Base-by-base conservation (phyloP, 306 rosid species). In the Prunus salicina region DNA sequence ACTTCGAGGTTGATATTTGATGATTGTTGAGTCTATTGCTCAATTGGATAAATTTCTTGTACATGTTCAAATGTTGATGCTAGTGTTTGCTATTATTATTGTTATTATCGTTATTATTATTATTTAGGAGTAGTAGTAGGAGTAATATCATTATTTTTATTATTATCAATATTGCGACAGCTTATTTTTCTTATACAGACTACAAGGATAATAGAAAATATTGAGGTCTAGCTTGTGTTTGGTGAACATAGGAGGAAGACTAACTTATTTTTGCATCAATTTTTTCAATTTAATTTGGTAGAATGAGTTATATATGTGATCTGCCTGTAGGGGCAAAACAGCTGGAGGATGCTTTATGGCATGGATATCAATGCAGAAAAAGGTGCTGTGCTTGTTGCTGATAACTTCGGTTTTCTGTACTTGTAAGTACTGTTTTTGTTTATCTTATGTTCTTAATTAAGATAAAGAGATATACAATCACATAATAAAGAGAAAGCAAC, bases 301-400 rank as follows among this genome's bases (percentile, higher is more conserved):
- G 49, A 56, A 19, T n/a, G 18, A 47, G 2, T 28, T n/a, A 16
- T 79, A 64, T 78, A 34, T 73, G 43, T 41, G 25, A 77, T 47
- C 76, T 86, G 63, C 20, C 28, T 82, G 7, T 76, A 94, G 98
- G 96, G 97, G 70, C 92, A 86, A 67, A 79, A 69, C 74, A 86
- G 67, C 52, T 92, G 96, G 95, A 89, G 85, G 81, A 92, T 94
- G 97, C 91, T 92, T 49, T 92, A 92, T 84, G 98, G 98, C 81
- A 94, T 94, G 98, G 98, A 94, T 84, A 63, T 94, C 64, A 90
- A 92, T 89, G 78, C 74, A 34, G 97, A 94, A 76, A 94, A 80
- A 84, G 86, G 90, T 70, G 87, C 78, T 72, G 91, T 88, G 38
- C 89, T 91, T 75, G 96, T 87, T 74, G 98, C 93, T 64, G 96